These are phyloP conservation scores for Phoenix dactylifera DNA, from an alignment of 176 grass and related monocot species.

Conservation along the genomic window DNA sequence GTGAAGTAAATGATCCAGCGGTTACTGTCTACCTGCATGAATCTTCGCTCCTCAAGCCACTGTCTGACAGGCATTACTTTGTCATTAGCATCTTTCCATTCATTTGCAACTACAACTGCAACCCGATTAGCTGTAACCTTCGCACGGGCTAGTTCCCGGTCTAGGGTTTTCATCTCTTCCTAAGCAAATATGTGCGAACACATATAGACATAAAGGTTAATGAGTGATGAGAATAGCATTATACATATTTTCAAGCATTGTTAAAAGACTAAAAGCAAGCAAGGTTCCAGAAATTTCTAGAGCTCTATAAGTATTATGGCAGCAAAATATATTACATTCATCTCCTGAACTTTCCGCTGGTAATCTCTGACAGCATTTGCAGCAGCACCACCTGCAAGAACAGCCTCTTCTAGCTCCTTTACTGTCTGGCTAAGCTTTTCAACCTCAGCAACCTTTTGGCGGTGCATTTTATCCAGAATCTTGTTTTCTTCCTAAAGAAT, in stretches of 20 bases:
- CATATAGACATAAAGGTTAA: too few relatives aligned
- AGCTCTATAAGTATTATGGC: too few relatives aligned
- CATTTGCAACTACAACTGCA: constrained; percentile 92
- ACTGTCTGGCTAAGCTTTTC: constrained; percentile 96
- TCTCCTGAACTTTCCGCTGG: constrained; percentile 92
- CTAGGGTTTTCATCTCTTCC: constrained; percentile 95
- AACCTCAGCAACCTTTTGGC: constrained; percentile 95
- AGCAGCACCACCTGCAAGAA: constrained; percentile 76
- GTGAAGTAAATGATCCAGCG: constrained; percentile 7
- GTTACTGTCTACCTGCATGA: constrained; percentile 60
- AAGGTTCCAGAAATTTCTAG: neutral
- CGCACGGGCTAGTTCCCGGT: constrained; percentile 88
- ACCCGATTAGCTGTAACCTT: constrained; percentile 95
- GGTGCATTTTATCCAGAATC: constrained; percentile 92
- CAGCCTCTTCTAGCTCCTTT: constrained; percentile 76
- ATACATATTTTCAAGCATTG: too few relatives aligned
- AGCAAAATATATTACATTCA: constrained; percentile 60
- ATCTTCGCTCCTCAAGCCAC: constrained; percentile 96
- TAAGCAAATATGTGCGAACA: constrained; percentile 18
- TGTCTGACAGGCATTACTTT: constrained; percentile 99
- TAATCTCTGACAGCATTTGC: constrained; percentile 98
- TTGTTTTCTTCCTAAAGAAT: constrained; percentile 89
- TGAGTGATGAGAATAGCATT: too few relatives aligned
- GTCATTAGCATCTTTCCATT: constrained; percentile 99
- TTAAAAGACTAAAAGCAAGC: constrained; percentile 18